These are phyloP conservation scores for Cadophora gregata DNA, from an alignment of 2,329 filamentous ascomycete genomes.

Conservation along the genomic window DNA sequence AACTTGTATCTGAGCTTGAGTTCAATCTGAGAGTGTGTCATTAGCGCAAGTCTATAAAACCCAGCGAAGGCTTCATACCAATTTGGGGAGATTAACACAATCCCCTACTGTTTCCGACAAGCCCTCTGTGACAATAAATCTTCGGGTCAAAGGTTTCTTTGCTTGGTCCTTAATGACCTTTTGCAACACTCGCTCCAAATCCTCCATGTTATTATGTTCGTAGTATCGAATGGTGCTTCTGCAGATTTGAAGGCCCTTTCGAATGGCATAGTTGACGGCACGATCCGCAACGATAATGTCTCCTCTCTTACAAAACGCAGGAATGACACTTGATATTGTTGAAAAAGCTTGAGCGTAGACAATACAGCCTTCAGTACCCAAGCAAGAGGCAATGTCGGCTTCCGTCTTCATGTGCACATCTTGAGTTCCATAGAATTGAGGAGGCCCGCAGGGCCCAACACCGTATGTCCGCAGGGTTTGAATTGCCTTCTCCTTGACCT, in stretches of 20 bases:
- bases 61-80: constrained; percentile 57
- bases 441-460: constrained; percentile 94
- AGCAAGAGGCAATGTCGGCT: constrained; percentile 86
- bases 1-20: constrained; percentile 98
- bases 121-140: constrained; percentile 96
- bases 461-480: constrained; percentile 93
- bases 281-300: constrained; percentile 97
- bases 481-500: constrained; percentile 93
- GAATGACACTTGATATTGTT: constrained; percentile 96
- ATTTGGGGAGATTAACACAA: constrained; percentile 80
- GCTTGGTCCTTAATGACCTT: constrained; percentile 88
- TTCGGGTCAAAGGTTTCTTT: constrained; percentile 80
- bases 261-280: constrained; percentile 90
- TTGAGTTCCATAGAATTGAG: constrained; percentile 97
- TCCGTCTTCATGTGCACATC: constrained; percentile 98
- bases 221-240: constrained; percentile 93
- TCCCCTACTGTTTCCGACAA: constrained; percentile 92
- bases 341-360: constrained; percentile 97
- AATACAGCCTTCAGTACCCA: constrained; percentile 88
- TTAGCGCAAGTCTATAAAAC: constrained; percentile 1
- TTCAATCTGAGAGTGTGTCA: constrained; percentile 66
- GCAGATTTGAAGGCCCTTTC: constrained; percentile 92
- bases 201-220: constrained; percentile 94
- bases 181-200: constrained; percentile 83
- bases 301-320: constrained; percentile 94